These are phyloP conservation scores for Chlorociboria aeruginascens DNA, from an alignment of 495 filamentous ascomycete species.

Conservation along the genomic window DNA sequence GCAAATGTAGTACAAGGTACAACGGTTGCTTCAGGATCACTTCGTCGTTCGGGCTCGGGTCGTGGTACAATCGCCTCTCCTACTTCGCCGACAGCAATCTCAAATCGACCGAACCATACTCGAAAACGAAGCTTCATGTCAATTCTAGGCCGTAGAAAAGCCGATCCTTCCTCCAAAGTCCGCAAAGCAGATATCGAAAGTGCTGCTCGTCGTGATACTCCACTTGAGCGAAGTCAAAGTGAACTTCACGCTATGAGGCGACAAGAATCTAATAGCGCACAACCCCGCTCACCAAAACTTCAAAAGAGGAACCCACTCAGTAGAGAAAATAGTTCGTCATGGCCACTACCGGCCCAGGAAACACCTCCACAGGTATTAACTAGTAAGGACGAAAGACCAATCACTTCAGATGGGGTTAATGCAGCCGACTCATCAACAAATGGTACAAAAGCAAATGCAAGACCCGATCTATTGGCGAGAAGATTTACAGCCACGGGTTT, in stretches of 20 bases:
- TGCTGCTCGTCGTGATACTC: constrained; percentile 37
- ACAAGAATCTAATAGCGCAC: not conserved
- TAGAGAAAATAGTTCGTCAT: constrained; percentile 3
- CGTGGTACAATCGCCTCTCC: constrained; percentile 10
- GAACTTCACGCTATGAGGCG: constrained; percentile 22
- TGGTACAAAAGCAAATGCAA: not conserved
- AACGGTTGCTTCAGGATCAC: constrained; percentile 13
- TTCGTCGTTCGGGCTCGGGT: constrained; percentile 15
- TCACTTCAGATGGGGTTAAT: constrained; percentile 5
- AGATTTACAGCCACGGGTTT: constrained; percentile 12
- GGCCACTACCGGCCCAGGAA: constrained; percentile 3
- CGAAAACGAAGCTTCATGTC: constrained; percentile 31
- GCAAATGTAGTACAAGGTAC: constrained; percentile 1
- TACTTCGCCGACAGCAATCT: not conserved
- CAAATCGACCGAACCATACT: constrained; percentile 3
- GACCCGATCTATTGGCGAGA: constrained; percentile 10
- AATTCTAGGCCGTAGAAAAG: constrained; percentile 35
- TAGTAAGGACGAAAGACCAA: constrained; percentile 7
- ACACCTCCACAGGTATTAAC: not conserved
- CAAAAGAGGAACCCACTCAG: constrained; percentile 11
- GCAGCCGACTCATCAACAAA: not conserved
- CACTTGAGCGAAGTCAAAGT: constrained; percentile 33
- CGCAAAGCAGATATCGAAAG: constrained; percentile 33
- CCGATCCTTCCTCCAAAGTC: constrained; percentile 24
- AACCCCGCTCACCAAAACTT: constrained; percentile 5